These are phyloP conservation scores for Penicillium sp. DNA, from an alignment of 2,329 filamentous ascomycete species.

Conservation along the genomic window DNA sequence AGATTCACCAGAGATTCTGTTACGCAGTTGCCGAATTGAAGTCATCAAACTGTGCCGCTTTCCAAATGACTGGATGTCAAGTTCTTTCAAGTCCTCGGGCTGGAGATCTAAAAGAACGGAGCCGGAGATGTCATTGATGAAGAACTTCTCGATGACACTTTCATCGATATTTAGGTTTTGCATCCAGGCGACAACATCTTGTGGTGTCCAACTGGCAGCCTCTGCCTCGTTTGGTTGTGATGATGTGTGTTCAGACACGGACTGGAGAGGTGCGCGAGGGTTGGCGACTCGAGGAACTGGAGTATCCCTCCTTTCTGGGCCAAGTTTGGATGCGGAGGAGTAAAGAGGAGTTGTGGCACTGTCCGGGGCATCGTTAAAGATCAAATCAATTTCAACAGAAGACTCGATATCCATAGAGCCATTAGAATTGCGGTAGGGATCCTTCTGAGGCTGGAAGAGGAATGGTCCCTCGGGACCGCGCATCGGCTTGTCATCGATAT, in stretches of 20 bases:
- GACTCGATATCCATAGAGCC: conserved; percentile 14
- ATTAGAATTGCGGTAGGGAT: conserved; percentile 49
- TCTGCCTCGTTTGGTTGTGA: background rate
- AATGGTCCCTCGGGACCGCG: conserved; percentile 81
- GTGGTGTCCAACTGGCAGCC: conserved; percentile 6
- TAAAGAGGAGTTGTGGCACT: conserved; percentile 11
- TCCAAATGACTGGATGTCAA: conserved; percentile 60
- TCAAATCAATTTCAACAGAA: conserved; percentile 18
- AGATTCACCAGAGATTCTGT: conserved; percentile 13
- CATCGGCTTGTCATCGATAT: conserved; percentile 58
- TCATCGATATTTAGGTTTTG: conserved; percentile 6
- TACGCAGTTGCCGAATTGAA: conserved; percentile 52
- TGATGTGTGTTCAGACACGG: background rate
- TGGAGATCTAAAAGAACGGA: conserved; percentile 84
- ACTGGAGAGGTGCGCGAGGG: background rate
- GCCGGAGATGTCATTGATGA: conserved; percentile 88
- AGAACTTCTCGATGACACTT: conserved; percentile 71
- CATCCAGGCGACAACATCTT: conserved; percentile 14
- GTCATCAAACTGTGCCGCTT: conserved; percentile 59
- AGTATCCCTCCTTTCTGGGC: conserved; percentile 17
- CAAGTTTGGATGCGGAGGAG: conserved; percentile 10
- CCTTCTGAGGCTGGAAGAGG: conserved; percentile 54
- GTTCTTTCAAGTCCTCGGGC: conserved; percentile 63
- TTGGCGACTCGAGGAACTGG: conserved; percentile 12
- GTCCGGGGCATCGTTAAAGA: conserved; percentile 14